phyloP scores from a whole-genome alignment of 495 filamentous ascomycete species.

The Tuber microsphaerosporum region DNA sequence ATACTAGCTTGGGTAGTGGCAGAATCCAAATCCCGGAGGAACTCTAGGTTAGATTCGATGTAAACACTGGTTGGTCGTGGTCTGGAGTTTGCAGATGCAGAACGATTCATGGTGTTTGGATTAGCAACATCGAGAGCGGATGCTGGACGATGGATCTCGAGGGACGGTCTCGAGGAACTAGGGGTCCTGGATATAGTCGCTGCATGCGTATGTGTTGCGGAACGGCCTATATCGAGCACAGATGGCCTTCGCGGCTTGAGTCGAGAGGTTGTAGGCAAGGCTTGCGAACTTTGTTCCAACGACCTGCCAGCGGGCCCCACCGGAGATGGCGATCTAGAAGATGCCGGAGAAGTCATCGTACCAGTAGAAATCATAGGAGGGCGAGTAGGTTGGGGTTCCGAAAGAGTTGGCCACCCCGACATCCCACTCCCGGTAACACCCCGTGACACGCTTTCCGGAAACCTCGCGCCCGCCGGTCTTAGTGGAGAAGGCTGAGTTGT shows the following conservation, averaged over 20 bases:
- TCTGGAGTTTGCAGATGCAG: slow-evolving; percentile 59
- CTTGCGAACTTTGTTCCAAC: slow-evolving; percentile 25
- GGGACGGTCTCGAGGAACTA: slow-evolving; percentile 69
- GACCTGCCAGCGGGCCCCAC: slow-evolving; percentile 31
- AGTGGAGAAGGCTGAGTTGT: slow-evolving; percentile 33
- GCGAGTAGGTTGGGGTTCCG: slow-evolving; percentile 48
- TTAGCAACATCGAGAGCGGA: slow-evolving; percentile 56
- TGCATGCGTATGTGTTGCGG: slow-evolving; percentile 48
- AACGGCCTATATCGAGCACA: slow-evolving; percentile 47
- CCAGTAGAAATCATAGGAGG: slow-evolving; percentile 83
- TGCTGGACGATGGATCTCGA: slow-evolving; percentile 62
- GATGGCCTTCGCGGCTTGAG: slow-evolving; percentile 41
- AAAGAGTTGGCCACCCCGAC: slow-evolving; percentile 31
- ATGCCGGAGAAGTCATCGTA: slow-evolving; percentile 70
- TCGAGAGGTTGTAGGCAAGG: slow-evolving; percentile 18
- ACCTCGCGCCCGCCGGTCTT: slow-evolving; percentile 10
- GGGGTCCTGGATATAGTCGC: slow-evolving; percentile 40
- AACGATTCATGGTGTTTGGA: slow-evolving; percentile 49
- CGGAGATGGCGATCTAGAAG: slow-evolving; percentile 45
- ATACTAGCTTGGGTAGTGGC: slow-evolving; percentile 33
- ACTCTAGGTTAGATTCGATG: slow-evolving; percentile 68
- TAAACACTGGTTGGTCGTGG: slow-evolving; percentile 69
- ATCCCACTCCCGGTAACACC: slow-evolving; percentile 28
- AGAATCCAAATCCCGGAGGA: slow-evolving; percentile 53
- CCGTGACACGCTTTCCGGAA: slow-evolving; percentile 27